Percentiles rank a stretch among this genome's conserved stretches.
Evolutionary conservation across 1,284 basidiomycete species (phyloP).

Genomic region (Farysia itapuensis): DNA sequence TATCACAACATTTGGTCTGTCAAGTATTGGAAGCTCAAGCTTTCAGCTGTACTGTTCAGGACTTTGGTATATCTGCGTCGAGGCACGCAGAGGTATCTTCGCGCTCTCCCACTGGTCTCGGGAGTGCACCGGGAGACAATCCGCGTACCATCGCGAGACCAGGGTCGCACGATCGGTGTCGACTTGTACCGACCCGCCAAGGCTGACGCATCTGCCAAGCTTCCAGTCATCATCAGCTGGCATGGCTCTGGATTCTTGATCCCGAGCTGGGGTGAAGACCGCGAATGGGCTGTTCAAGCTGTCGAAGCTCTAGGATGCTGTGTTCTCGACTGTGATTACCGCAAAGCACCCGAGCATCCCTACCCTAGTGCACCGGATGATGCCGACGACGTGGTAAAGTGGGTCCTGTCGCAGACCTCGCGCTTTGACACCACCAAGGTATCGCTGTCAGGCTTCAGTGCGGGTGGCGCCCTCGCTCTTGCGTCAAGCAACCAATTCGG

Average conservation of each 20-base stretch:
- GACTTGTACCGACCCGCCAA: slow-evolving; percentile 25
- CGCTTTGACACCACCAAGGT: slow-evolving; percentile 25
- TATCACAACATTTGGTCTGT: slow-evolving; percentile 18
- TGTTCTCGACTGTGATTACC: slow-evolving; percentile 42
- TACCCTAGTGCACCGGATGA: slow-evolving; percentile 41
- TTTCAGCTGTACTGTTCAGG: slow-evolving; percentile 9
- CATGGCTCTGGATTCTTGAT: slow-evolving; percentile 31
- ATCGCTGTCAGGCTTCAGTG: slow-evolving; percentile 46
- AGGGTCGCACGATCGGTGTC: slow-evolving; percentile 21
- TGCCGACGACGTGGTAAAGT: slow-evolving; percentile 33
- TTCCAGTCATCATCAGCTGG: slow-evolving; percentile 27
- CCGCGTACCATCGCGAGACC: slow-evolving; percentile 17
- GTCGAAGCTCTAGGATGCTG: slow-evolving; percentile 17
- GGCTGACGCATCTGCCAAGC: slow-evolving; percentile 2
- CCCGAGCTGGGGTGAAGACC: slow-evolving; percentile 32
- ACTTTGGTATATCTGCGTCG: slow-evolving; percentile 5
- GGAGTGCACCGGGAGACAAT: slow-evolving; percentile 13
- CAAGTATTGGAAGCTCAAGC: slow-evolving; percentile 26
- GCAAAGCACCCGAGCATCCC: slow-evolving; percentile 50
- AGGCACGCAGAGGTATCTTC: slow-evolving; percentile 16
- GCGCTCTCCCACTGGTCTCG: slow-evolving; percentile 6
- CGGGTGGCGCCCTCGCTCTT: slow-evolving; percentile 48
- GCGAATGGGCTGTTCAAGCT: slow-evolving; percentile 11
- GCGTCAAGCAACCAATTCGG: slow-evolving; percentile 17
- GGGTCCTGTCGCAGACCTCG: slow-evolving; percentile 30